Evolutionary conservation across 805 yeast genomes (phyloP), one percentile per base, ranked within the genome.

Genomic region (Ogataea polymorpha): DNA sequence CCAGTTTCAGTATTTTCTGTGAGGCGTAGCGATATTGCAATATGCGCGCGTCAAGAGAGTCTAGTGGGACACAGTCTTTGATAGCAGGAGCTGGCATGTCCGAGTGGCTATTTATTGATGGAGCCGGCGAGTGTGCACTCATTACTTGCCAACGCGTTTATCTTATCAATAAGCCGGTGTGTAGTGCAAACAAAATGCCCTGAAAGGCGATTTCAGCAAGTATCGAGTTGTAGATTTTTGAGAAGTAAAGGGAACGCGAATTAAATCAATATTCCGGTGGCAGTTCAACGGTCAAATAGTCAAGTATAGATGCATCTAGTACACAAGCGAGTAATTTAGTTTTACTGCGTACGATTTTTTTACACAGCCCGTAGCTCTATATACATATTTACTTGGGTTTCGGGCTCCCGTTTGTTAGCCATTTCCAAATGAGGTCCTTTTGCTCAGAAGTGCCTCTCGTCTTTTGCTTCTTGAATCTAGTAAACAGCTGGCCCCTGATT

Each of bases 21-120:
- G 73, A 62, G 8, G 79, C 75, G 50, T 77, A 77, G 41, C 71
- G 72, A 57, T 74, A 82, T 55, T 82, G 86, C 3, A 82, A 58
- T 16, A 79, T 66, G 45, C 73, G 72, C 11, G 79, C 76, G 48
- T 81, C 88, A 35, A 71, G 63, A 2, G 75, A 63, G 50, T 72
- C 75, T 42, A 78, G 45, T 10, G 58, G 46, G 10, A 63, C 54
- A 2, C 66, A 58, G 14, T 63, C 66, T 32, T 54, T 61, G 10
- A 44, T 23, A 4, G 37, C 10, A 6, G 41, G 41, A 5, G 20
- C 15, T 12, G 18, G 30, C 21, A 29, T n/a, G 12, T 23, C 34
- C 14, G 15, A 13, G 20, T 23, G n/a, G 18, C 10, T 21, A 17
- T 23, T 16, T 6, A 6, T 11, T 13, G 39, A 20, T 11, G 34